Conservation (phyloP, 352 stramenopile genomes). For the Phytophthora pini region DNA sequence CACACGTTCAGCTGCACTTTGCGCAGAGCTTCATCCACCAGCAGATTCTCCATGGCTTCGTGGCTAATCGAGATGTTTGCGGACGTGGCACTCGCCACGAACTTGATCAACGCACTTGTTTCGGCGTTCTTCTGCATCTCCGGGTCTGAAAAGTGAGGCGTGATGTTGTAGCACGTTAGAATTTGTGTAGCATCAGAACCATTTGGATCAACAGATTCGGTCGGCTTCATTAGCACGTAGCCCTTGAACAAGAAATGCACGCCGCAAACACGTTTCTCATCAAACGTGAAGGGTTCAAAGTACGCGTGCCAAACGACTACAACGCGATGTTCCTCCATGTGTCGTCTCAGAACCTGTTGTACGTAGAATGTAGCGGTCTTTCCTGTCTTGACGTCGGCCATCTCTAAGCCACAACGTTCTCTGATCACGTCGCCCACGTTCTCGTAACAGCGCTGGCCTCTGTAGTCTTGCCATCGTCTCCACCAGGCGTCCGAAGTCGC, state of each 20-base stretch:
- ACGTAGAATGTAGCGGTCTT: slow-evolving; percentile 52
- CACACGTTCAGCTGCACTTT: not conserved
- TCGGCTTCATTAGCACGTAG: slow-evolving; percentile 20
- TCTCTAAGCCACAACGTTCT: slow-evolving; percentile 59
- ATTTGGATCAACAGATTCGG: not conserved
- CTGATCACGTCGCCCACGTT: slow-evolving; percentile 45
- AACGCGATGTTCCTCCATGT: slow-evolving; percentile 53
- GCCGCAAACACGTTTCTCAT: slow-evolving; percentile 35
- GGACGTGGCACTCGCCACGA: slow-evolving; percentile 43
- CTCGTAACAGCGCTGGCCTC: slow-evolving; percentile 15
- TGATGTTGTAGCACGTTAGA: slow-evolving; percentile 53
- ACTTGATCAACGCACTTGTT: slow-evolving; percentile 44
- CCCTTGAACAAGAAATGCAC: slow-evolving; percentile 24
- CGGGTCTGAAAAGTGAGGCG: slow-evolving; percentile 43
- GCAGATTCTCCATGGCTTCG: slow-evolving; percentile 54
- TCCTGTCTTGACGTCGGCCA: slow-evolving; percentile 47
- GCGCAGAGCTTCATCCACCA: slow-evolving; percentile 18
- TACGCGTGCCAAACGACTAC: slow-evolving; percentile 62
- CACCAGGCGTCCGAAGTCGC: slow-evolving; percentile 46
- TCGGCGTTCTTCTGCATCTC: slow-evolving; percentile 26
- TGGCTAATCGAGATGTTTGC: slow-evolving; percentile 44
- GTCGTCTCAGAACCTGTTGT: slow-evolving; percentile 54
- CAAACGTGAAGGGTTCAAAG: slow-evolving; percentile 58
- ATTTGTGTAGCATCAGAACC: slow-evolving; percentile 16
- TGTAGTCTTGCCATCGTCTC: slow-evolving; percentile 34